Conservation (phyloP, 1,139 yeast genomes). For the Pichia sp. region DNA sequence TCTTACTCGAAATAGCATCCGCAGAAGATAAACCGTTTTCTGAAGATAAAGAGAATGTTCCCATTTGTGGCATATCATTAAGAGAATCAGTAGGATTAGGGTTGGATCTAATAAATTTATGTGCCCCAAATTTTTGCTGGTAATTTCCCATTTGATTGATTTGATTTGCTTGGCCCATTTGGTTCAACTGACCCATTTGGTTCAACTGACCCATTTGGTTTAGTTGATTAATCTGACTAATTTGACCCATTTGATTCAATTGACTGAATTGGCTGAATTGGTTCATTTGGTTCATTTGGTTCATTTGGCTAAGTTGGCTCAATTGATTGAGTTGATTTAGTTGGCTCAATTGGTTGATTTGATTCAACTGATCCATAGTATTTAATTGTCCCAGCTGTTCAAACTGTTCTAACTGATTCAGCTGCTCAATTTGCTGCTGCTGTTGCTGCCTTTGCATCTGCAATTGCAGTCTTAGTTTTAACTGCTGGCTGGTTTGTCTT, state of each 20-base stretch:
- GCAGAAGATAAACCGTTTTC: neutral
- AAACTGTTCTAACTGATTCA: constrained; percentile 11
- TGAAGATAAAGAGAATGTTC: constrained; percentile 1
- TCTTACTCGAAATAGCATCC: neutral
- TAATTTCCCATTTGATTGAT: neutral
- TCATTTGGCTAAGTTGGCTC: neutral
- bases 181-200: neutral
- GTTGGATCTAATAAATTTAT: neutral
- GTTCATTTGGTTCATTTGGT: neutral
- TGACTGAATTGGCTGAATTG: neutral
- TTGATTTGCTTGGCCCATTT: constrained; percentile 1
- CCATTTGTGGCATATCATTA: neutral
- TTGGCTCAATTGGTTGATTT: neutral
- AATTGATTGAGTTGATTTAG: neutral
- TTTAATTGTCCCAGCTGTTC: neutral
- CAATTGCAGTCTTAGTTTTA: constrained; percentile 3
- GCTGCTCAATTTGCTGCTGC: constrained; percentile 12
- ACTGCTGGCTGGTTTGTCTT: neutral
- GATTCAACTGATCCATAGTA: neutral
- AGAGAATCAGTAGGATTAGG: neutral
- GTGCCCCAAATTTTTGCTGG: neutral
- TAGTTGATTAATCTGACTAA: constrained; percentile 1
- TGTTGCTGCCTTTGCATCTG: constrained; percentile 5
- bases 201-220: neutral
- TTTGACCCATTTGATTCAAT: neutral